Evolutionary conservation across 2,329 filamentous ascomycete species (phyloP).

Genomic region (Hymenoscyphus repandus): DNA sequence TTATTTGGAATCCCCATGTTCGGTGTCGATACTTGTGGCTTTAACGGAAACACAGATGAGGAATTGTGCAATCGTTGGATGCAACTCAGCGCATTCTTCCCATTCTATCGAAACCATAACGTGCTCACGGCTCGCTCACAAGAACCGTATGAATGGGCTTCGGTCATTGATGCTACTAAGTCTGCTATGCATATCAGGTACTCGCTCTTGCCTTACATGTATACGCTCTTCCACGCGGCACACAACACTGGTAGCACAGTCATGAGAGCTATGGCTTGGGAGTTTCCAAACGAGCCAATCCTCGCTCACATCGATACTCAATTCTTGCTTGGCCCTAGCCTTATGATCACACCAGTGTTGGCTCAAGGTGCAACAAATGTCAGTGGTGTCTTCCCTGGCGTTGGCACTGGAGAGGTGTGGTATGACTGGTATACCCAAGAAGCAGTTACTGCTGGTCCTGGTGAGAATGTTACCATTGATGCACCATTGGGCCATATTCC

Average conservation of each 20-base stretch:
- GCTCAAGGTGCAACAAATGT: conserved; percentile 40
- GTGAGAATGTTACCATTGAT: conserved; percentile 33
- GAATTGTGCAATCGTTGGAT: conserved; percentile 71
- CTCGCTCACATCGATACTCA: conserved; percentile 63
- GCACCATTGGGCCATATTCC: conserved; percentile 50
- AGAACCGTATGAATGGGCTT: conserved; percentile 67
- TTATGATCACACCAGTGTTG: conserved; percentile 56
- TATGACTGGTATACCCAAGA: conserved; percentile 48
- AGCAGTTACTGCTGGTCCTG: conserved; percentile 43
- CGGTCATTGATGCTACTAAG: conserved; percentile 57
- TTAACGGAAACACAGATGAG: conserved; percentile 60
- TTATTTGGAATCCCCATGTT: conserved; percentile 66
- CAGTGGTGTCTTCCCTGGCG: conserved; percentile 42
- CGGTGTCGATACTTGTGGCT: conserved; percentile 74
- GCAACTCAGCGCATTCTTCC: conserved; percentile 64
- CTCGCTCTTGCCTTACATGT: conserved; percentile 70
- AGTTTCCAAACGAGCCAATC: conserved; percentile 60
- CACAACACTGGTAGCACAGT: conserved; percentile 63
- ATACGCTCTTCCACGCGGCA: conserved; percentile 64
- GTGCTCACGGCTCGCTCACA: conserved; percentile 48
- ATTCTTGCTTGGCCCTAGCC: conserved; percentile 62
- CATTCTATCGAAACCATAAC: conserved; percentile 75
- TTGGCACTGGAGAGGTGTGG: conserved; percentile 47
- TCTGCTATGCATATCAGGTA: conserved; percentile 71
- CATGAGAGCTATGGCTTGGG: conserved; percentile 69